Evolutionary conservation across 805 yeast species (phyloP).

Genomic region (Cyberlindnera sargentensis): DNA sequence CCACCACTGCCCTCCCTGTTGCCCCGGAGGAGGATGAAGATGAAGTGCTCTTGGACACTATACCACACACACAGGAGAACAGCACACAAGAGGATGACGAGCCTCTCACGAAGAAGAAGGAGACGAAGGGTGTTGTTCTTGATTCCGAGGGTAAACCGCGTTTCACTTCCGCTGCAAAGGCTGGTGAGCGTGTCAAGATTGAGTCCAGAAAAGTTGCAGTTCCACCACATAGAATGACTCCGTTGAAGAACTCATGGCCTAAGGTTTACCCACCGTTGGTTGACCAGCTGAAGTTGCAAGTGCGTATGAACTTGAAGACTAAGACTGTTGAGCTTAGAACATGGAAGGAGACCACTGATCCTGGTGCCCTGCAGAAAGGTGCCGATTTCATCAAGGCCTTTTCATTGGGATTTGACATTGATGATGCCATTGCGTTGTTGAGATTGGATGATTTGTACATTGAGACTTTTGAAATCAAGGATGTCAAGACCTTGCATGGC

Average conservation of each 20-base stretch:
- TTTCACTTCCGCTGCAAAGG: conserved; percentile 62
- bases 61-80: conserved; percentile 17
- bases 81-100: conserved; percentile 8
- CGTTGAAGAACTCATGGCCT: conserved; percentile 83
- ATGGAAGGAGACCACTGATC: conserved; percentile 72
- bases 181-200: conserved; percentile 58
- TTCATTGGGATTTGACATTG: conserved; percentile 92
- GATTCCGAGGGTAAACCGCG: conserved; percentile 88
- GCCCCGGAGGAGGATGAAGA: conserved; percentile 27
- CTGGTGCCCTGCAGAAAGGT: conserved; percentile 94
- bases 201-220: conserved; percentile 88
- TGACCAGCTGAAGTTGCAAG: conserved; percentile 90
- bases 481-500: conserved; percentile 90
- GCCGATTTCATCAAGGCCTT: conserved; percentile 96
- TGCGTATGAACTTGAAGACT: conserved; percentile 88
- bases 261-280: conserved; percentile 94
- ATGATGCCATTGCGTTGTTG: conserved; percentile 91
- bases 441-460: conserved; percentile 94
- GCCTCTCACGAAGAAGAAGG: conserved; percentile 17
- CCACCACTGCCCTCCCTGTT: conserved; percentile 1
- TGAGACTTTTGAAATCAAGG: conserved; percentile 95
- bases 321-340: conserved; percentile 86
- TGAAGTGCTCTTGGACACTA: conserved; percentile 33
- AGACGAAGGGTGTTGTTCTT: conserved; percentile 27
- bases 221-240: conserved; percentile 97